These are phyloP conservation scores for Ajuga reptans DNA, from an alignment of 305 asterid genomes.

Conservation along the genomic window DNA sequence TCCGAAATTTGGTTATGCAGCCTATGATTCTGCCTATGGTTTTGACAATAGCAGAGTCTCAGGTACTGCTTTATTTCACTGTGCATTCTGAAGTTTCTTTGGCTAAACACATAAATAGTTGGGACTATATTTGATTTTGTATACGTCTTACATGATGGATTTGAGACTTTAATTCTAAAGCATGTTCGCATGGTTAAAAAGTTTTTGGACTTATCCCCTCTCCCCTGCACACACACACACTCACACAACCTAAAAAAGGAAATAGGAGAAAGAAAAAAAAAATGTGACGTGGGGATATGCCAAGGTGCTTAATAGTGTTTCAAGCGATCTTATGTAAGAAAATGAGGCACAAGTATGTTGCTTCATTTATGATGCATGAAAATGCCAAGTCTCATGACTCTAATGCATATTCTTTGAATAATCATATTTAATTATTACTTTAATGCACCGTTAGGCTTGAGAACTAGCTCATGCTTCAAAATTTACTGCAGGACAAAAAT, in stretches of 20 bases:
- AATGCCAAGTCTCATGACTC: conserved; percentile 15
- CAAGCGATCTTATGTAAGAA: not conserved
- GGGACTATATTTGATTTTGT: not conserved
- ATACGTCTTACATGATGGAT: not conserved
- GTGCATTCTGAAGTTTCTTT: conserved; percentile 19
- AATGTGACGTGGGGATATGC: not conserved
- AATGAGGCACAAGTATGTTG: not conserved
- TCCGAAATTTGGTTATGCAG: conserved; percentile 94
- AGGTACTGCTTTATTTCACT: conserved; percentile 43
- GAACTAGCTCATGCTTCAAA: conserved; percentile 15
- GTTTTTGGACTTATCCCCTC: no score
- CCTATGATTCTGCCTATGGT: conserved; percentile 99
- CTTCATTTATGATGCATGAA: conserved; percentile 13
- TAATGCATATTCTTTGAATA: not conserved
- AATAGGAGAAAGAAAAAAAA: not conserved
- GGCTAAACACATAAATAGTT: not conserved
- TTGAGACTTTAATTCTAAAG: not conserved
- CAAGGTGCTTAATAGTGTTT: not conserved
- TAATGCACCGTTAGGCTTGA: conserved; percentile 10
- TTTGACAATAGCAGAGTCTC: conserved; percentile 93
- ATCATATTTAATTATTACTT: not conserved
- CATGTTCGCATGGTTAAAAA: not conserved
- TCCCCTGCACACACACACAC: no score
- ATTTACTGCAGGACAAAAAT: conserved; percentile 71
- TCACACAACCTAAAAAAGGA: no score